These are phyloP conservation scores for Ceratopteris richardii DNA, from an alignment of 75 land plant species.

Conservation along the genomic window DNA sequence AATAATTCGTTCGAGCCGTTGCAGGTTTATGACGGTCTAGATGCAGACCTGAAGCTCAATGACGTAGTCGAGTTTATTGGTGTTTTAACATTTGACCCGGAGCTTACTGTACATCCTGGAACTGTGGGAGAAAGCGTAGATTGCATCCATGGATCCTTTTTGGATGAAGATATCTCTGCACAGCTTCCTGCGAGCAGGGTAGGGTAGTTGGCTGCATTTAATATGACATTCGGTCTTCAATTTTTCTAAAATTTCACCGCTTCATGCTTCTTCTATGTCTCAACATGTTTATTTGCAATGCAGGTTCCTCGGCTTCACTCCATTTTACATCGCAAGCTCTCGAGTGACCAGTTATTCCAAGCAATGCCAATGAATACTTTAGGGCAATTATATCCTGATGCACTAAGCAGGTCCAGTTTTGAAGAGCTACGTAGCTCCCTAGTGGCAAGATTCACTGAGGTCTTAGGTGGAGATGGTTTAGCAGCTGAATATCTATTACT, in stretches of 20 bases:
- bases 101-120: constrained; percentile 14
- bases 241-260: too few species aligned
- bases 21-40: constrained; percentile 75
- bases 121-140: constrained; percentile 17
- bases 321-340: constrained; percentile 50
- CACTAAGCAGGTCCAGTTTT: neutral
- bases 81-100: constrained; percentile 66
- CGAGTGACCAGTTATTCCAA: constrained; percentile 21
- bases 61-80: constrained; percentile 90
- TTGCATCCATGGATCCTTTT: constrained; percentile 14
- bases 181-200: constrained; percentile 67
- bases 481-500: constrained; percentile 68
- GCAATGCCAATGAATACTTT: neutral
- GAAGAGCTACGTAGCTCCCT: constrained; percentile 40
- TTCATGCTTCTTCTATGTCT: too few species aligned
- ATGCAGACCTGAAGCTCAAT: constrained; percentile 73
- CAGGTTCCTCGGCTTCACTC: constrained; percentile 95
- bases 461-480: constrained; percentile 67
- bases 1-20: neutral
- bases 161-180: constrained; percentile 37
- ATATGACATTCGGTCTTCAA: neutral
- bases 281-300: too few species aligned
- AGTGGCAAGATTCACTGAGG: constrained; percentile 39
- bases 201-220: neutral
- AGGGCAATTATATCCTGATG: neutral